phyloP scores from a whole-genome alignment of 2,329 filamentous ascomycete genomes.

The Cladosporium phlei region DNA sequence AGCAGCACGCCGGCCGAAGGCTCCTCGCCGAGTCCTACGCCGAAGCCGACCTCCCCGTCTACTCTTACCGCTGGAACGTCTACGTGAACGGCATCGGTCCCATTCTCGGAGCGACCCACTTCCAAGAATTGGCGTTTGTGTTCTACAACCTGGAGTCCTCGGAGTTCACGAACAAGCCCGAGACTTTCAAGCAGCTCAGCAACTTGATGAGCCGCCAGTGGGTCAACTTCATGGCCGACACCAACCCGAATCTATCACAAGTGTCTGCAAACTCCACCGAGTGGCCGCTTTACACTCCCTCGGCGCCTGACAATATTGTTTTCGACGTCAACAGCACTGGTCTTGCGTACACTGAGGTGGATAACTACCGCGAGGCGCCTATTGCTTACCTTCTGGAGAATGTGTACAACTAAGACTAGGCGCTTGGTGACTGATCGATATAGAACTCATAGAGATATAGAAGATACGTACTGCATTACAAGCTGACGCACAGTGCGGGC shows the following conservation, averaged over 20 bases:
- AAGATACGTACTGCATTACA: too few species aligned
- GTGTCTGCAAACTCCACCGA: neutral
- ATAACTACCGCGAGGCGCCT: slow-evolving; percentile 4
- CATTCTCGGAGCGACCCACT: slow-evolving; percentile 30
- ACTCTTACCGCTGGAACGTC: slow-evolving; percentile 11
- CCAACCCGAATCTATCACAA: neutral
- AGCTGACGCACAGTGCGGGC: too few species aligned
- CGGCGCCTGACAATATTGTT: slow-evolving; percentile 5
- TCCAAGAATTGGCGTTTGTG: slow-evolving; percentile 51
- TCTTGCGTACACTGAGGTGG: neutral
- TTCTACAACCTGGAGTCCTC: slow-evolving; percentile 31
- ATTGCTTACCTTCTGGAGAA: slow-evolving; percentile 2
- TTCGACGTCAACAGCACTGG: slow-evolving; percentile 10
- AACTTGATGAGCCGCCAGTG: slow-evolving; percentile 10
- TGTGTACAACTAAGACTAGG: neutral
- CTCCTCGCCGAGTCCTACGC: slow-evolving; percentile 7
- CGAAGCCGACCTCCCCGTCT: slow-evolving; percentile 1
- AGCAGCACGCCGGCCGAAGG: slow-evolving; percentile 9
- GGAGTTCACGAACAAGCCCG: slow-evolving; percentile 8
- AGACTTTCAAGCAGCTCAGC: slow-evolving; percentile 2
- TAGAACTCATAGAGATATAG: too few species aligned
- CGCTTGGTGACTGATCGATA: too few species aligned
- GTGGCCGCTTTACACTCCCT: neutral
- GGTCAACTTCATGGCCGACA: slow-evolving; percentile 8
- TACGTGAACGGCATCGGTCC: slow-evolving; percentile 5